Base-by-base conservation (phyloP, 495 filamentous ascomycete species). In the Lophiostoma macrostomum region DNA sequence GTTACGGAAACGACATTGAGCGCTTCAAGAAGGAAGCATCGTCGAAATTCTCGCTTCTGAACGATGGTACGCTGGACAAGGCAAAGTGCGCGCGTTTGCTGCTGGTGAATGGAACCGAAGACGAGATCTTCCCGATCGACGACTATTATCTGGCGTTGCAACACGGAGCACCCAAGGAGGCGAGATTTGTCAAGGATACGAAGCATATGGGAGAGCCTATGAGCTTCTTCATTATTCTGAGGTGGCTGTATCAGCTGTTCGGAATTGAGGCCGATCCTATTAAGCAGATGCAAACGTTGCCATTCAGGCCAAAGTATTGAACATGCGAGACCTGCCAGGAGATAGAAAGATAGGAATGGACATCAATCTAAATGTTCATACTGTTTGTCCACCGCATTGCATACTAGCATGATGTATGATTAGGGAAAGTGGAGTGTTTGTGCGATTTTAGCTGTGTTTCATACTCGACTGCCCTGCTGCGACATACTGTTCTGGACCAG, bases 41-140 rank as follows among this genome's bases (percentile, higher is more conserved):
- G 67, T 75, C 77, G 64, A 86, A 80, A 74, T 90, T 88, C 69
- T 88, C 85, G 24, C 68, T 91, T 12, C 68, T 90, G 0, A 79
- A 87, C 60, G 82, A 79, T 28, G 85, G 86, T 6, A 80, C 88
- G 37, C 61, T 89, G 19, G 70, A 84, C 53, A 73, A 73, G 69
- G 76, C 78, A 14, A 14, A 58, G 1, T 84, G 80, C 48, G 78
- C 82, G 14, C 70, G 82, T 36, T 64, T 90, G 47, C 64, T 90
- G 29, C 65, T 88, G 35, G 71, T 90, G 44, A 90, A 90, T 64
- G 85, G 86, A 11, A 79, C 77, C 7, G 72, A 79, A 28, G 85
- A 88, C 53, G 85, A 83, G 6, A 74, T 90, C 38, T 86, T 87
- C 69, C 87, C 87, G 0, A 85, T 90, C 50, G 86, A 90, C 58